phyloP scores from a whole-genome alignment of 371 early-diverging fungal species.

The Zancudomyces culisetae region DNA sequence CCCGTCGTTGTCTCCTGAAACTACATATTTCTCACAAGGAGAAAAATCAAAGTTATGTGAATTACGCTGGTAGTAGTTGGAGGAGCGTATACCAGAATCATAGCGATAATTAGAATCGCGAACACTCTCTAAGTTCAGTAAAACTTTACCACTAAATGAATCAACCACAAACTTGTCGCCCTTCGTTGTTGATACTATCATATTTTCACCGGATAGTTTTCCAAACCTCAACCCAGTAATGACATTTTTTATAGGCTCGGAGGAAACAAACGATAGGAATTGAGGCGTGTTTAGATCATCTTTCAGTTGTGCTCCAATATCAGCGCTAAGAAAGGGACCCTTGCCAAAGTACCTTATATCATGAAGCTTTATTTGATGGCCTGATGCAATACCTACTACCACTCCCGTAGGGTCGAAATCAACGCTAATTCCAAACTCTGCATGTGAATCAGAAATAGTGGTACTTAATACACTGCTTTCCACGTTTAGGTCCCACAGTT shows the following conservation, averaged over 20 bases:
- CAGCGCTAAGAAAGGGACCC: slow-evolving; percentile 11
- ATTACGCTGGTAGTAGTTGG: background rate
- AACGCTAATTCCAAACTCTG: slow-evolving; percentile 28
- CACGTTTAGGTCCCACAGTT: slow-evolving; percentile 12
- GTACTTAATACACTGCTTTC: slow-evolving; percentile 4
- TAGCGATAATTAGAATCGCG: background rate
- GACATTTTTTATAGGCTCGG: background rate
- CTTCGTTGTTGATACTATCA: slow-evolving; percentile 47
- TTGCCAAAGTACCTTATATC: slow-evolving; percentile 43
- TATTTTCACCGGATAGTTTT: slow-evolving; percentile 12
- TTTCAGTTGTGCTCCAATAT: background rate
- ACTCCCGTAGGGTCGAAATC: slow-evolving; percentile 65
- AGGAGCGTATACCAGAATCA: background rate
- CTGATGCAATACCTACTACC: slow-evolving; percentile 50
- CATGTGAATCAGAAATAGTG: slow-evolving; percentile 8
- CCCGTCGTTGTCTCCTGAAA: background rate
- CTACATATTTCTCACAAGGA: background rate
- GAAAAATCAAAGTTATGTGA: background rate
- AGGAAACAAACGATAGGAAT: too few species aligned
- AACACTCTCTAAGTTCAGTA: background rate
- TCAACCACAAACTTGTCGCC: slow-evolving; percentile 50
- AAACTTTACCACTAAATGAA: slow-evolving; percentile 24
- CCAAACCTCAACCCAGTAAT: slow-evolving; percentile 9
- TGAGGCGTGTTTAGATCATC: slow-evolving; percentile 2
- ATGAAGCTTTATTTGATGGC: slow-evolving; percentile 37